A percentile compares a stretch with the other conserved stretches of the same genome.
Evolutionary conservation across 83 land plant genomes (phyloP).

Genomic region (Isoetes engelmannii): DNA sequence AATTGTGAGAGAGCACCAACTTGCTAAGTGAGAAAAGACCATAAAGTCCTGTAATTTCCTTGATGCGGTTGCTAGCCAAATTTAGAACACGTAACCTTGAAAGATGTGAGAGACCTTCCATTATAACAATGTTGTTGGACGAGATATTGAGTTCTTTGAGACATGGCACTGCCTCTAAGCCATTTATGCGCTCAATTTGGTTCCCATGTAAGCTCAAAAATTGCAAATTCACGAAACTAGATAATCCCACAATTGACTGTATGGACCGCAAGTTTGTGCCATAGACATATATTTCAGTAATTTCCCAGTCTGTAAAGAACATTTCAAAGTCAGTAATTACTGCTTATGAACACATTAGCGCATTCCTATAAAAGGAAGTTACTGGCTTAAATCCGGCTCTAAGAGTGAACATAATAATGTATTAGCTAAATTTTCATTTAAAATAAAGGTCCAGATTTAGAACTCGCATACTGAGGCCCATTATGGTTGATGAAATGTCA

Average conservation of each 20-base stretch:
- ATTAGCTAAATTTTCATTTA: no score
- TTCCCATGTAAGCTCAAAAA: constrained; percentile 33
- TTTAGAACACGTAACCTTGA: constrained; percentile 25
- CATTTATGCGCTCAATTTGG: constrained; percentile 25
- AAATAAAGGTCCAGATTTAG: no score
- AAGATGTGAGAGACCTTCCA: constrained; percentile 32
- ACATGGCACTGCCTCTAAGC: constrained; percentile 21
- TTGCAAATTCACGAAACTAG: constrained; percentile 21
- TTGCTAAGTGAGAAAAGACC: constrained; percentile 24
- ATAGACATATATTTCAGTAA: constrained; percentile 32
- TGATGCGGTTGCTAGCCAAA: constrained; percentile 23
- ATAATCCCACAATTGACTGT: constrained; percentile 19
- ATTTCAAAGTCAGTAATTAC: no score
- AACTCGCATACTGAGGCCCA: no score
- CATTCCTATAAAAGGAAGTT: no score
- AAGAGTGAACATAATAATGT: no score
- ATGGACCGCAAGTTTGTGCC: constrained; percentile 23
- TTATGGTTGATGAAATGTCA: no score
- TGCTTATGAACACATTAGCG: no score
- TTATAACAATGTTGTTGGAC: constrained; percentile 22
- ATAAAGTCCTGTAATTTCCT: constrained; percentile 25
- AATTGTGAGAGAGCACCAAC: constrained; percentile 33
- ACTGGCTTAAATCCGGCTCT: no score
- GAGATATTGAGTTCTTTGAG: constrained; percentile 32
- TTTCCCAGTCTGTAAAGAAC: constrained; percentile 25